phyloP scores from a whole-genome alignment of 371 early-diverging fungal genomes.

The Catenaria anguillulae region DNA sequence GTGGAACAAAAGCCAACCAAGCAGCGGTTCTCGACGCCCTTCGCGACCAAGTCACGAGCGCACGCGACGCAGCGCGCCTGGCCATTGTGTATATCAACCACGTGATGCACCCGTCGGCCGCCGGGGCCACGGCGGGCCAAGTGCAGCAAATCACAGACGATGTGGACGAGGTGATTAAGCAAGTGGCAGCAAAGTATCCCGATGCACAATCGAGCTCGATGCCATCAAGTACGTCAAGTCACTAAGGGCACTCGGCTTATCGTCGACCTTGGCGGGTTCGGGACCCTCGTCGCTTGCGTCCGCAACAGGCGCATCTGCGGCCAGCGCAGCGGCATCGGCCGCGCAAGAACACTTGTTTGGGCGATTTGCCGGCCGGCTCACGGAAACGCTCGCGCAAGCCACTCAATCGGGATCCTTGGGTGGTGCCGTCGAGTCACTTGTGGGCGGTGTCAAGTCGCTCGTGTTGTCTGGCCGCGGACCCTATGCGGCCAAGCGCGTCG shows the following conservation, averaged over 20 bases:
- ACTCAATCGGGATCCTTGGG: not conserved
- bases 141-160: not conserved
- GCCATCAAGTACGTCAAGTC: not conserved
- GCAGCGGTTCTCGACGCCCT: constrained; percentile 69
- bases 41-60: constrained; percentile 33
- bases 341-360: not conserved
- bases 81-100: not conserved
- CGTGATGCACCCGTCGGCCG: not conserved
- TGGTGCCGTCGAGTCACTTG: not conserved
- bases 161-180: not conserved
- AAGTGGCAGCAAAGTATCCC: not conserved
- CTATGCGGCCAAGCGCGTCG: not conserved
- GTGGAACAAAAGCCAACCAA: constrained; percentile 76
- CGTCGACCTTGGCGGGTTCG: not conserved
- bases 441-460: not conserved
- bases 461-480: not conserved
- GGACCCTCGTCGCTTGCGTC: too few relatives aligned
- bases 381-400: not conserved
- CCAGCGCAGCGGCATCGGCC: not conserved
- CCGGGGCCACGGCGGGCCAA: not conserved
- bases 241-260: not conserved
- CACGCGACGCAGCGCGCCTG: not conserved
- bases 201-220: not conserved
- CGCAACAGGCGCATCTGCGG: not conserved
- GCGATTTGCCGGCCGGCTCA: not conserved